Percentiles rank a stretch among this genome's conserved stretches.
These are phyloP conservation scores for Taphrina pruni DNA, from an alignment of 1,139 yeast species.

Conservation along the genomic window DNA sequence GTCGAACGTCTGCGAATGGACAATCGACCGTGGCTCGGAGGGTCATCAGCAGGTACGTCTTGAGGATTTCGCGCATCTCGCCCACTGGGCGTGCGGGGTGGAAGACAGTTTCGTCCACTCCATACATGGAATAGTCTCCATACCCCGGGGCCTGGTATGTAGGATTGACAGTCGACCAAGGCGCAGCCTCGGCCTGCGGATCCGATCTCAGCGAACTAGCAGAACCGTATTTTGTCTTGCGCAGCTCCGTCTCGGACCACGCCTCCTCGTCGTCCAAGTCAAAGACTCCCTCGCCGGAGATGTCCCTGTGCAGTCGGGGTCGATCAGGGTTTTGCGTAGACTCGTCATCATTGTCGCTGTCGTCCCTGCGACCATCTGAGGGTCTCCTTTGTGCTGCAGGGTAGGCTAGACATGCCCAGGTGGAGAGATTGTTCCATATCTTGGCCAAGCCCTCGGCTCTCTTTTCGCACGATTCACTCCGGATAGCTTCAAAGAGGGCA, in stretches of 20 bases:
- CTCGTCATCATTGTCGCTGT: background rate
- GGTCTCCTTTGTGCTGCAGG: background rate
- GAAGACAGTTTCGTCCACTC: constrained; percentile 13
- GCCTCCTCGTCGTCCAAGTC: constrained; percentile 30
- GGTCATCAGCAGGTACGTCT: constrained; percentile 33
- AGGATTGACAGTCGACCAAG: constrained; percentile 1
- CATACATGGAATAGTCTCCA: constrained; percentile 39
- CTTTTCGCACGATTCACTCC: constrained; percentile 18
- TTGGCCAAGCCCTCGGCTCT: constrained; percentile 22
- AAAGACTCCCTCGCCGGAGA: constrained; percentile 26
- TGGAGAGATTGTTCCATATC: constrained; percentile 15
- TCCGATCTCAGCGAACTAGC: background rate
- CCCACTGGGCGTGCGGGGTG: constrained; percentile 2
- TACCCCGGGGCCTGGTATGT: constrained; percentile 11
- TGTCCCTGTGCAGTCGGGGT: constrained; percentile 4
- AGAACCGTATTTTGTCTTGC: constrained; percentile 8
- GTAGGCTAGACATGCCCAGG: constrained; percentile 35
- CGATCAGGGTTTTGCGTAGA: background rate
- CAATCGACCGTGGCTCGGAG: constrained; percentile 40
- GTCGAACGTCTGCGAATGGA: constrained; percentile 42
- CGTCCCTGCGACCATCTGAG: background rate
- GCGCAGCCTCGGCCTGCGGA: constrained; percentile 13
- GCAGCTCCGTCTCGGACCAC: constrained; percentile 2
- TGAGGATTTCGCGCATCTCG: constrained; percentile 29
- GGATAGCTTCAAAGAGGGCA: constrained; percentile 30